phyloP scores from a whole-genome alignment of 495 filamentous ascomycete species.

The Neurospora sp. region DNA sequence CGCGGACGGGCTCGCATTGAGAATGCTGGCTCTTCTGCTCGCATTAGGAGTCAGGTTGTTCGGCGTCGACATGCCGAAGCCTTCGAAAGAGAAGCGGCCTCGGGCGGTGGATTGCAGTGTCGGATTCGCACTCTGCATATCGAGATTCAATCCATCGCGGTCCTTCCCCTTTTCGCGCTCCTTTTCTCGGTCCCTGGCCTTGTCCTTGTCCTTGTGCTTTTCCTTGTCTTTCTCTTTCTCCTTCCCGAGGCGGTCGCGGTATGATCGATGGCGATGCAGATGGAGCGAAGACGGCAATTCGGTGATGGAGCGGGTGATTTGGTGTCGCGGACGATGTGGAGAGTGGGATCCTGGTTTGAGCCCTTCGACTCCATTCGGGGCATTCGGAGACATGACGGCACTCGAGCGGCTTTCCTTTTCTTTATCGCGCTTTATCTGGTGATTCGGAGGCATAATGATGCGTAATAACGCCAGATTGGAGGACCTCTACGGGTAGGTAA shows the following conservation, averaged over 20 bases:
- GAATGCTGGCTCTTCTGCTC: slow-evolving; percentile 31
- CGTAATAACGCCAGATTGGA: not conserved
- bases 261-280: slow-evolving; percentile 31
- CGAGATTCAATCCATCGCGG: slow-evolving; percentile 26
- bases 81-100: slow-evolving; percentile 25
- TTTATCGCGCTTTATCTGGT: not conserved
- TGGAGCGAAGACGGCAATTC: slow-evolving; percentile 40
- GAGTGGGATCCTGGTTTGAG: slow-evolving; percentile 17
- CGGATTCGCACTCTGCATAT: slow-evolving; percentile 19
- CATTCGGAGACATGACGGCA: not conserved
- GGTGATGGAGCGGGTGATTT: slow-evolving; percentile 38
- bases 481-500: not conserved
- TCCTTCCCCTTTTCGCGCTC: slow-evolving; percentile 17
- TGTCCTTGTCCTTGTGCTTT: slow-evolving; percentile 6
- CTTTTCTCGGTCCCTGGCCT: slow-evolving; percentile 14
- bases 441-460: not conserved
- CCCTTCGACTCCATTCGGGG: slow-evolving; percentile 25
- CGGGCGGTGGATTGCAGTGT: slow-evolving; percentile 8
- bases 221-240: slow-evolving; percentile 7
- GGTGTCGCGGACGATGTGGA: slow-evolving; percentile 34
- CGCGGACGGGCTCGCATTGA: slow-evolving; percentile 14
- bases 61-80: slow-evolving; percentile 33
- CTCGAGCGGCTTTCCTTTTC: not conserved
- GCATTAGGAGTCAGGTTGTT: slow-evolving; percentile 27
- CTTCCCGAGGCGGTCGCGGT: slow-evolving; percentile 17